Conservation (phyloP, 345 rosid genomes). For the Salix exigua region DNA sequence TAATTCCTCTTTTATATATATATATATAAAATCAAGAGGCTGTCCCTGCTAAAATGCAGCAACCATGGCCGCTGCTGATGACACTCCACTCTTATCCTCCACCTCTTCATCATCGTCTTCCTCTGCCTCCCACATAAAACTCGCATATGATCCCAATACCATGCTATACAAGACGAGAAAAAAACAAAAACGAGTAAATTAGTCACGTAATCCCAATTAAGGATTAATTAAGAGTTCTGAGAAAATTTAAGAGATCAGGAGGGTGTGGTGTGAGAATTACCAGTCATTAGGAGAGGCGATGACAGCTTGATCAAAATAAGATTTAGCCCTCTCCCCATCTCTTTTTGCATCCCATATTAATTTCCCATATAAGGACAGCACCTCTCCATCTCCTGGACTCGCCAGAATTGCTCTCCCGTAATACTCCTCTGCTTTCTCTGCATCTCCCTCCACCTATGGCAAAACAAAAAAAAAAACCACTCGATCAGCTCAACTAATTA, state of each 20-base stretch:
- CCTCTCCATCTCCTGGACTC: constrained; percentile 77
- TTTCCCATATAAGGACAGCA: constrained; percentile 63
- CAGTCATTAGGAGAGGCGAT: constrained; percentile 67
- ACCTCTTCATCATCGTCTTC: constrained; percentile 46
- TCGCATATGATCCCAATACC: constrained; percentile 81
- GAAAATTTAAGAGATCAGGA: neutral
- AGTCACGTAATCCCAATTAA: neutral
- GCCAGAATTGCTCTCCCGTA: constrained; percentile 77
- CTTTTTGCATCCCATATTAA: constrained; percentile 67
- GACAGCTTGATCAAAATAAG: constrained; percentile 71
- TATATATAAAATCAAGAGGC: neutral
- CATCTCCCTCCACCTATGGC: constrained; percentile 63
- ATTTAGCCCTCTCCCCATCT: constrained; percentile 56
- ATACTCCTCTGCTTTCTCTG: constrained; percentile 57
- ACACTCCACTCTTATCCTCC: neutral
- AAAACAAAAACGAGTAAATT: neutral
- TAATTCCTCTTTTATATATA: neutral
- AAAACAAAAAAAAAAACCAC: neutral
- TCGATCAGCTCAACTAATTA: too few species aligned
- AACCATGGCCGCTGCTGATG: constrained; percentile 32
- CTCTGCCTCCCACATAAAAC: constrained; percentile 88
- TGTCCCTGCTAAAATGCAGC: constrained; percentile 17
- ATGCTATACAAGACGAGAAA: constrained; percentile 30
- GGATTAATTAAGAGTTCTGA: neutral
- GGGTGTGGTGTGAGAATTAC: constrained; percentile 21